Conservation (phyloP, 306 rosid species). For the Cucurbita maxima region DNA sequence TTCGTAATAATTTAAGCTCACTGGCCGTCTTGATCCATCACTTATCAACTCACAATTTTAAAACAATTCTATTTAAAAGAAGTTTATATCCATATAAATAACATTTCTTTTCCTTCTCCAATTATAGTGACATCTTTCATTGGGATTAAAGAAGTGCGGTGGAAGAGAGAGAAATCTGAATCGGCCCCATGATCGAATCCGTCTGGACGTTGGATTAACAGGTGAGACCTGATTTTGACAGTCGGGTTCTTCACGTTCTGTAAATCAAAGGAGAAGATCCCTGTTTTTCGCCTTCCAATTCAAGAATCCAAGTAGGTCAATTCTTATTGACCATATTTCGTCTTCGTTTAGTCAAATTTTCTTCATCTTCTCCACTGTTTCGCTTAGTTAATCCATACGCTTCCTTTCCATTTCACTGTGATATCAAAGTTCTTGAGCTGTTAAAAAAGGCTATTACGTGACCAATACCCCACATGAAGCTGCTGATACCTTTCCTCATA, state of each 20-base stretch:
- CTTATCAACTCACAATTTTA: no score
- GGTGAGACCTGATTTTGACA: not conserved
- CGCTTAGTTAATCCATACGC: not conserved
- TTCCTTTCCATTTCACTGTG: not conserved
- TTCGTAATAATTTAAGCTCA: no score
- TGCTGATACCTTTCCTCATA: conserved; percentile 78
- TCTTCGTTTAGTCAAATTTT: not conserved
- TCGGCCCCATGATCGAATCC: not conserved
- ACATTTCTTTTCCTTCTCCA: no score
- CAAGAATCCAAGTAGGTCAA: not conserved
- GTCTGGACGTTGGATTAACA: not conserved
- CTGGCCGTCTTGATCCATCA: no score
- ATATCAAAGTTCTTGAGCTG: not conserved
- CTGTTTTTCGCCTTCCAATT: not conserved
- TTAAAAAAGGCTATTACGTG: conserved; percentile 9
- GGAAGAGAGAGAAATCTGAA: not conserved
- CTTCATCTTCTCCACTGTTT: not conserved
- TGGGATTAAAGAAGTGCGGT: not conserved
- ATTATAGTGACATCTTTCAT: no score
- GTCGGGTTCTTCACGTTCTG: not conserved
- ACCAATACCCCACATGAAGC: conserved; percentile 47
- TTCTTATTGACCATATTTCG: not conserved
- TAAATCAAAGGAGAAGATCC: not conserved
- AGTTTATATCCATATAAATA: no score
- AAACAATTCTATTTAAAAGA: no score